phyloP scores from a whole-genome alignment of 345 rosid species.

The Salix caprea region DNA sequence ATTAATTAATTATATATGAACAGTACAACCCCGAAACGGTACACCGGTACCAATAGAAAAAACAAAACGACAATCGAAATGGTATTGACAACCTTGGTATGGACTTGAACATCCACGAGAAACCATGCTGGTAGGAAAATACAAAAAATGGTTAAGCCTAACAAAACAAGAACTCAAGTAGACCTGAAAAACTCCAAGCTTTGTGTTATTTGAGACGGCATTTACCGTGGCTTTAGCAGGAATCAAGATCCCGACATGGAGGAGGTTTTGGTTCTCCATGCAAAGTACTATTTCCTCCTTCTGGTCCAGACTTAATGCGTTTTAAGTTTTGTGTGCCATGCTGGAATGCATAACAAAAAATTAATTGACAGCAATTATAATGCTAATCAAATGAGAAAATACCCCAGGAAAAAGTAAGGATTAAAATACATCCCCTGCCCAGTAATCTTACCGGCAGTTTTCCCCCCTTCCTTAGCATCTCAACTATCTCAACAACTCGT shows the following conservation, averaged over 20 bases:
- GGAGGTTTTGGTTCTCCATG: slow-evolving; percentile 81
- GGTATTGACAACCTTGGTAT: neutral
- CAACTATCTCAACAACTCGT: slow-evolving; percentile 87
- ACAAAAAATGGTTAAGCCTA: slow-evolving; percentile 17
- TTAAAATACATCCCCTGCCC: neutral
- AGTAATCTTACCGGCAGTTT: slow-evolving; percentile 68
- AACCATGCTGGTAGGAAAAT: slow-evolving; percentile 20
- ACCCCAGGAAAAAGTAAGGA: neutral
- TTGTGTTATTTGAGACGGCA: slow-evolving; percentile 19
- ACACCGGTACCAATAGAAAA: no score
- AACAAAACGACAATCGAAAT: no score
- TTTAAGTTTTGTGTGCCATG: slow-evolving; percentile 90
- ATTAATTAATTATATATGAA: no score
- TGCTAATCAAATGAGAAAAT: neutral
- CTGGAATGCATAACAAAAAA: slow-evolving; percentile 33
- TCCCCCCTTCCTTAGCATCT: slow-evolving; percentile 80
- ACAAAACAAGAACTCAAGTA: slow-evolving; percentile 18
- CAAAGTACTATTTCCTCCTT: slow-evolving; percentile 88
- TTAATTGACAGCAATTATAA: neutral
- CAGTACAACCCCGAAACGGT: no score
- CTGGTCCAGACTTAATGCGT: slow-evolving; percentile 83
- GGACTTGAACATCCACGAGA: slow-evolving; percentile 20
- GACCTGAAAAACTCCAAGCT: slow-evolving; percentile 22
- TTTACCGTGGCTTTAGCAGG: slow-evolving; percentile 50
- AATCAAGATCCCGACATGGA: slow-evolving; percentile 84